Evolutionary conservation across 441 rosid species (phyloP).

Genomic region (Dalechampia spathulata): DNA sequence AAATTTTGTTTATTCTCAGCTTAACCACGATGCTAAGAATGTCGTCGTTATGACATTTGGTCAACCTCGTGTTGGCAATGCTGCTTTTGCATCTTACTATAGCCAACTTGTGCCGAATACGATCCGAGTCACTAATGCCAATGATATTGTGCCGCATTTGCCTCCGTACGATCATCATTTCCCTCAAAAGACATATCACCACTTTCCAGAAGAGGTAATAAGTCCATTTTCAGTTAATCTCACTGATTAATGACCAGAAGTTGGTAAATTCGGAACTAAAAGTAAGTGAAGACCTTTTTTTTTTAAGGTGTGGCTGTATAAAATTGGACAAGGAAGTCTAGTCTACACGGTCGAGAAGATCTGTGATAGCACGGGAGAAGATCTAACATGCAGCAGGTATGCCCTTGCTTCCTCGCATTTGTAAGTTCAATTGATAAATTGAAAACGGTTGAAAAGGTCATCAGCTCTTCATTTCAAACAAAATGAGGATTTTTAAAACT

Average conservation of each 20-base stretch:
- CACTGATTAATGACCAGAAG: too few species aligned
- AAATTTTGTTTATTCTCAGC: conserved; percentile 36
- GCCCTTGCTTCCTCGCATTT: too few species aligned
- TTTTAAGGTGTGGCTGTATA: conserved; percentile 69
- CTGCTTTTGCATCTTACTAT: conserved; percentile 70
- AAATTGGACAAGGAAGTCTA: conserved; percentile 49
- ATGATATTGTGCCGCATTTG: conserved; percentile 90
- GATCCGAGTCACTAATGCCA: conserved; percentile 61
- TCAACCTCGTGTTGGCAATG: conserved; percentile 96
- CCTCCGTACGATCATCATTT: conserved; percentile 75
- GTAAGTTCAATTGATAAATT: too few species aligned
- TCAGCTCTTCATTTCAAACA: not conserved
- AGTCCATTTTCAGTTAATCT: too few species aligned
- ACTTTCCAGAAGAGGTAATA: conserved; percentile 95
- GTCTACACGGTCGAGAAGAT: conserved; percentile 53
- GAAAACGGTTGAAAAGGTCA: not conserved
- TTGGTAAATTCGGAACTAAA: too few species aligned
- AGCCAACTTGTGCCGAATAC: conserved; percentile 63
- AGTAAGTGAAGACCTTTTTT: not conserved
- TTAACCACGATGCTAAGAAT: conserved; percentile 53
- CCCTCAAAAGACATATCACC: conserved; percentile 92
- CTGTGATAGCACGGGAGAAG: conserved; percentile 92
- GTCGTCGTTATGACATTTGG: conserved; percentile 91
- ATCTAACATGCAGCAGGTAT: conserved; percentile 79
- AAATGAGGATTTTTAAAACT: not conserved